Evolutionary conservation across 2,329 filamentous ascomycete genomes (phyloP).

Genomic region (Didymosphaeria variabile): DNA sequence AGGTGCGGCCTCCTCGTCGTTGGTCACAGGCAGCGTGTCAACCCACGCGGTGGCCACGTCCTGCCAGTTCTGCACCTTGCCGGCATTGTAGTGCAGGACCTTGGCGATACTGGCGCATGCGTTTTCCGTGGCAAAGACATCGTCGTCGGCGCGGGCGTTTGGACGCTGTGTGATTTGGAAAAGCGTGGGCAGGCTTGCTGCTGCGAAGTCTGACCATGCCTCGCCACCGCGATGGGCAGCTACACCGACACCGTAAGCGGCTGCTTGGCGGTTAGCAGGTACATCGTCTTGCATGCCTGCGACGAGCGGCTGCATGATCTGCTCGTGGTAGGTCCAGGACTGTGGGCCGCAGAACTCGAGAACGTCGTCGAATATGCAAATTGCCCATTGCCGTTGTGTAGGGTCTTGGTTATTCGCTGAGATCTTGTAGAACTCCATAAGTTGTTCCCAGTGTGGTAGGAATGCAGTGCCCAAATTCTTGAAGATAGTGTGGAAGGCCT

Average conservation of each 20-base stretch:
- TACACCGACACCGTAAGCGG: constrained; percentile 94
- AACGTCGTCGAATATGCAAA: constrained; percentile 98
- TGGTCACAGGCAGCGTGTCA: constrained; percentile 87
- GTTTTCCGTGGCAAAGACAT: constrained; percentile 97
- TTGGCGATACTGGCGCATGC: constrained; percentile 96
- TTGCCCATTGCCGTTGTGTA: constrained; percentile 96
- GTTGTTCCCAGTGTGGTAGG: constrained; percentile 84
- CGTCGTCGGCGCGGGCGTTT: constrained; percentile 87
- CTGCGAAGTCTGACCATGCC: constrained; percentile 87
- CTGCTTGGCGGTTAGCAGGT: constrained; percentile 92
- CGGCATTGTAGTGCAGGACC: constrained; percentile 88
- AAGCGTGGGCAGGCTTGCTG: constrained; percentile 78
- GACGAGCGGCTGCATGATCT: constrained; percentile 87
- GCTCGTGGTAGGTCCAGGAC: constrained; percentile 84
- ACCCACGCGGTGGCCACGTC: constrained; percentile 86
- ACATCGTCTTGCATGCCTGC: constrained; percentile 86
- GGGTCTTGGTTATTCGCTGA: constrained; percentile 85
- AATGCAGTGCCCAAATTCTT: constrained; percentile 91
- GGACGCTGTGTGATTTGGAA: constrained; percentile 85
- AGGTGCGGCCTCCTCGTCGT: constrained; percentile 96
- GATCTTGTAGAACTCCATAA: constrained; percentile 83
- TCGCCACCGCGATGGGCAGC: constrained; percentile 91
- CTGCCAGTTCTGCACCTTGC: constrained; percentile 78
- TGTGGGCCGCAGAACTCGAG: constrained; percentile 94
- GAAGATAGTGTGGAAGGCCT: constrained; percentile 98